Evolutionary conservation across 306 rosid species (phyloP).

Genomic region (Hippophae rhamnoides): DNA sequence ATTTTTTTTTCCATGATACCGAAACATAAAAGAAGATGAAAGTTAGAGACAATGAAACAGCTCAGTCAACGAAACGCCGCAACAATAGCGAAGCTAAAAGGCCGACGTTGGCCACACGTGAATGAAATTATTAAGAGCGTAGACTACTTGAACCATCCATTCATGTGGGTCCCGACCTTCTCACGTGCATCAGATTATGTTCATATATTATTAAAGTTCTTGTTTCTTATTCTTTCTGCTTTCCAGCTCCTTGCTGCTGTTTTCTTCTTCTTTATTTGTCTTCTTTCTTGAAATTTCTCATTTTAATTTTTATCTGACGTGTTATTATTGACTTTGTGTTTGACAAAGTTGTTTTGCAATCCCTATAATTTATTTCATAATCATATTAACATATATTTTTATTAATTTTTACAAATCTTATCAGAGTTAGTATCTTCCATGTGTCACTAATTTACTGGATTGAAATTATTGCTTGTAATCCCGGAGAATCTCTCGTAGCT

Average conservation of each 20-base stretch:
- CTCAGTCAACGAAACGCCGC: constrained; percentile 55
- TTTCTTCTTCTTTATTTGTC: constrained; percentile 10
- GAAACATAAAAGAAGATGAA: not conserved
- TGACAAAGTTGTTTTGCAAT: constrained; percentile 34
- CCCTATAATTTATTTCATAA: constrained; percentile 22
- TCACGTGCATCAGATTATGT: constrained; percentile 46
- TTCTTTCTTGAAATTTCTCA: not conserved
- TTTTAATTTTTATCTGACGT: constrained; percentile 20
- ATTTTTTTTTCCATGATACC: too few species aligned
- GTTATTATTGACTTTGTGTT: constrained; percentile 33
- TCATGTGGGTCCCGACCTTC: constrained; percentile 34
- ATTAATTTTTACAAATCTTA: not conserved
- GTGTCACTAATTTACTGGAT: constrained; percentile 17
- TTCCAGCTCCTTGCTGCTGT: constrained; percentile 4
- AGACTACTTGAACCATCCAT: not conserved
- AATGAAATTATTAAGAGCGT: constrained; percentile 16
- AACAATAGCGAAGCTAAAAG: constrained; percentile 12
- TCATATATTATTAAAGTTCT: constrained; percentile 4
- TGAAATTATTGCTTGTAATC: not conserved
- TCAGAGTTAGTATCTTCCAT: not conserved
- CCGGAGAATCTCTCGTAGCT: constrained; percentile 26
- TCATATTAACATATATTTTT: constrained; percentile 15
- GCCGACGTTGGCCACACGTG: constrained; percentile 72
- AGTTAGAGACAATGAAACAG: constrained; percentile 23
- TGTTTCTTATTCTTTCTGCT: not conserved